Base-by-base conservation (phyloP, 176 grass and related monocot species). In the Aegilops tauschii region DNA sequence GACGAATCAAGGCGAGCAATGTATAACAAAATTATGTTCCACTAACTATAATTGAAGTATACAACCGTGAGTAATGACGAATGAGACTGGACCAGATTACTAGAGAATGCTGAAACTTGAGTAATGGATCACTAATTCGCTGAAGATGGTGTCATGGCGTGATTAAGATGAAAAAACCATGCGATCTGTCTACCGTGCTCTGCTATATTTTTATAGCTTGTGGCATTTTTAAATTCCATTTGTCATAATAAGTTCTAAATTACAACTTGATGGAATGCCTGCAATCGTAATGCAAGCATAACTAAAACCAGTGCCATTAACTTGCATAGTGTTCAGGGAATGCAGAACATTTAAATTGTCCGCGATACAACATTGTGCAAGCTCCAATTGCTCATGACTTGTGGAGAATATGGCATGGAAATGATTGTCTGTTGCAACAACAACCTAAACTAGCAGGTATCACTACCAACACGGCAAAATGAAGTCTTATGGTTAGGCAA, bases 51-150 rank as follows among this genome's bases (percentile, higher is more conserved):
- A 5, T 66, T 66, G 40, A 61, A 80, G 76, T 69, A 52, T 69
- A 52, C 35, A 76, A 58, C 25, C 56, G 20, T 79, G 8, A 42
- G 78, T 13, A 49, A 78, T 62, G 47, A 65, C 28, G 21, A 49
- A 78, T 62, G 47, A 65, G 36, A 44, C n/a, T 32, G 66, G 40
- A 34, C 28, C 31, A 42, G 8, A 28, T 73, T 82, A 64, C 39
- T 63, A 71, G 21, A 78, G 52, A 23, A 20, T 68, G 21, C 67
- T 87, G 67, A 6, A 87, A 69, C 68, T 84, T 28, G 49, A 45
- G 18, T 47, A 40, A 73, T 44, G 3, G 44, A 79, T 73, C 29
- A 27, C 13, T 39, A 67, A 61, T 77, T 73, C 5, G 20, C 25
- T 65, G 42, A 36, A 68, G 40, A 39, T 29, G 47, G 35, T 69